phyloP scores from a whole-genome alignment of 2,329 filamentous ascomycete species.

The Ophiostoma fasciatum region DNA sequence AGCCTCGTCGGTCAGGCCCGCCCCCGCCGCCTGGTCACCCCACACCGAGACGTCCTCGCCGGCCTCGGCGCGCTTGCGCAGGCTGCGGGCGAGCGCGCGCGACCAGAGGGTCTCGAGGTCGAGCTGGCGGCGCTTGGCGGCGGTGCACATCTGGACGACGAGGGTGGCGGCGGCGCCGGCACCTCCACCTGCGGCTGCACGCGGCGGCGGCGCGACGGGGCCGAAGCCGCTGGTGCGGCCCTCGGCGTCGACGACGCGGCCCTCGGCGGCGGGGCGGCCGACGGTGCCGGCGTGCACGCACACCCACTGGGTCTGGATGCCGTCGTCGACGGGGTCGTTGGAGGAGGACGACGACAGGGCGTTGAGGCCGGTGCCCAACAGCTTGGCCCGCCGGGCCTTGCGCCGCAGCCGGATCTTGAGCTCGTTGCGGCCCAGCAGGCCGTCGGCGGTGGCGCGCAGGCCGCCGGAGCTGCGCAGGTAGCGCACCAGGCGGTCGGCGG shows the following conservation, averaged over 20 bases:
- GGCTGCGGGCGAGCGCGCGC: constrained; percentile 21
- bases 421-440: constrained; percentile 78
- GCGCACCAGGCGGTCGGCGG: constrained; percentile 74
- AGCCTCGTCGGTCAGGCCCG: neutral
- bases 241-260: constrained; percentile 28
- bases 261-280: constrained; percentile 31
- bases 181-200: too few relatives aligned
- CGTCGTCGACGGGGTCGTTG: constrained; percentile 55
- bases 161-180: constrained; percentile 42
- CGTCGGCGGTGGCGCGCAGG: constrained; percentile 67
- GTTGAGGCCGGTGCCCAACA: constrained; percentile 49
- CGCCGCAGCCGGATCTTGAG: constrained; percentile 74
- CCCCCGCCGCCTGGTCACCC: neutral
- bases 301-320: constrained; percentile 87
- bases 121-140: constrained; percentile 35
- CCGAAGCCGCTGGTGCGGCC: constrained; percentile 68
- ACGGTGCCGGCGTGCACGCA: constrained; percentile 77
- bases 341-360: neutral
- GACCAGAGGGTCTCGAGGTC: constrained; percentile 39
- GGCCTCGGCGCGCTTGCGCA: constrained; percentile 5
- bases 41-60: constrained; percentile 2
- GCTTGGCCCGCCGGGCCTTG: constrained; percentile 65
- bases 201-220: constrained; percentile 19
- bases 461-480: constrained; percentile 69
- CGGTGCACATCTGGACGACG: constrained; percentile 44